A percentile compares a stretch with the other conserved stretches of the same genome.
Conservation (phyloP, 164 flowering plant genomes). For the Tetracentron sinense region DNA sequence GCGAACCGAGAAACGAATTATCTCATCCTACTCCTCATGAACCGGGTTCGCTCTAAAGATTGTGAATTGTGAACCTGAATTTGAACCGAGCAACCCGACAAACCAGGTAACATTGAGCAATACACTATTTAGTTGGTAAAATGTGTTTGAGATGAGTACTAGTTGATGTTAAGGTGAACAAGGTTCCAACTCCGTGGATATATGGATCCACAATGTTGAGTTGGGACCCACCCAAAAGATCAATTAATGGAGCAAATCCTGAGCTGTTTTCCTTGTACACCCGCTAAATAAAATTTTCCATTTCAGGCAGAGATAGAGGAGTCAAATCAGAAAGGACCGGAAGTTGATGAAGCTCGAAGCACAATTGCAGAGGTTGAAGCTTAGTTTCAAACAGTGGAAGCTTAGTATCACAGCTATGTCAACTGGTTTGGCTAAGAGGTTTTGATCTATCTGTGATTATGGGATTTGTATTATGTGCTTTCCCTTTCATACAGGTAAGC, state of each 20-base stretch:
- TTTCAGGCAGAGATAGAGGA: slow-evolving; percentile 70
- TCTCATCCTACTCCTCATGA: too few relatives aligned
- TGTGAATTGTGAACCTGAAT: too few relatives aligned
- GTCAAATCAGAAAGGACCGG: slow-evolving; percentile 41
- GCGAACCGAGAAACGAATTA: too few relatives aligned
- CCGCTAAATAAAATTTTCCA: neutral
- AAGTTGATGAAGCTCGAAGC: slow-evolving; percentile 60
- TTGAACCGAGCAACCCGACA: too few relatives aligned
- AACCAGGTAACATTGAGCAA: too few relatives aligned
- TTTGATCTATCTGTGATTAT: neutral
- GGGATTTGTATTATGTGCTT: neutral
- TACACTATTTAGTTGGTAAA: too few relatives aligned
- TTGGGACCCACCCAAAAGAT: neutral
- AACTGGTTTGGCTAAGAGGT: neutral
- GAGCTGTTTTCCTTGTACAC: too few relatives aligned
- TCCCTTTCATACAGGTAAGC: neutral
- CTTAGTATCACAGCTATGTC: slow-evolving; percentile 13
- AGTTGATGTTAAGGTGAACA: neutral
- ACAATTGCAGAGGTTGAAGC: slow-evolving; percentile 46
- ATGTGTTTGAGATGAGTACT: neutral
- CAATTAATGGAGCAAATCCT: too few relatives aligned
- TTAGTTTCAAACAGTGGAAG: slow-evolving; percentile 38
- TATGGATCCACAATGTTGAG: neutral
- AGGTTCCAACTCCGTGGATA: neutral
- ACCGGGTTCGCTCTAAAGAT: too few relatives aligned